Percentiles rank a stretch among this genome's conserved stretches.
phyloP scores from a whole-genome alignment of 306 rosid species.

The Mimosa bimucronata region DNA sequence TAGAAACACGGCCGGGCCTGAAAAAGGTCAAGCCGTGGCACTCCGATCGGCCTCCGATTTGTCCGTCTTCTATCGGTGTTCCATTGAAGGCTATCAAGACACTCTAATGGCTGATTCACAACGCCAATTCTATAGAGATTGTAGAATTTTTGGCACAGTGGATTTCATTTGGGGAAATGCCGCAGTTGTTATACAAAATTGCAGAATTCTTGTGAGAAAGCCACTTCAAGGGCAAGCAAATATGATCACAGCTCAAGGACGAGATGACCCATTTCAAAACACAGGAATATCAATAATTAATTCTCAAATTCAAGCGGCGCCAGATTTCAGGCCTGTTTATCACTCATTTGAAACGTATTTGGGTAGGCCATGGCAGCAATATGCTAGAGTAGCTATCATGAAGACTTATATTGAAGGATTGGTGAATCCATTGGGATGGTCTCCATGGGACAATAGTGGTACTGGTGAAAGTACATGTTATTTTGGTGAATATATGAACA shows the following conservation, averaged over 20 bases:
- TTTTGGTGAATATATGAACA: conserved; percentile 65
- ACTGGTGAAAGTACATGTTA: conserved; percentile 56
- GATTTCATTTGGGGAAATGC: conserved; percentile 92
- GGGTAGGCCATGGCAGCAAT: conserved; percentile 85
- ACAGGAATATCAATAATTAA: conserved; percentile 69
- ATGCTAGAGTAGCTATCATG: conserved; percentile 63
- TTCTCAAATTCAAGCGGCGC: conserved; percentile 62
- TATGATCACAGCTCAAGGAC: conserved; percentile 67
- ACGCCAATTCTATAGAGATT: conserved; percentile 65
- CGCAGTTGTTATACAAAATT: conserved; percentile 72
- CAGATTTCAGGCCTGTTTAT: conserved; percentile 53
- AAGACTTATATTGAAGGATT: conserved; percentile 58
- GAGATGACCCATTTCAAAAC: conserved; percentile 54
- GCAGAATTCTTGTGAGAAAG: conserved; percentile 56
- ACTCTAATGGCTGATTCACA: conserved; percentile 46
- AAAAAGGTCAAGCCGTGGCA: conserved; percentile 80
- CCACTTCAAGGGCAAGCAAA: conserved; percentile 79
- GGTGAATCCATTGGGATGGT: conserved; percentile 39
- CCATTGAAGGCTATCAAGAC: conserved; percentile 83
- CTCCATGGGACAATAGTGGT: conserved; percentile 45
- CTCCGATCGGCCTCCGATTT: conserved; percentile 84
- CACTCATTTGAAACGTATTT: conserved; percentile 49
- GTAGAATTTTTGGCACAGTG: conserved; percentile 71
- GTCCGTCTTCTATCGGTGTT: conserved; percentile 68
- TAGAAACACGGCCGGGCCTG: conserved; percentile 69